Conservation (phyloP, 1,139 yeast species). For the Saccharomycopsis hybrid region DNA sequence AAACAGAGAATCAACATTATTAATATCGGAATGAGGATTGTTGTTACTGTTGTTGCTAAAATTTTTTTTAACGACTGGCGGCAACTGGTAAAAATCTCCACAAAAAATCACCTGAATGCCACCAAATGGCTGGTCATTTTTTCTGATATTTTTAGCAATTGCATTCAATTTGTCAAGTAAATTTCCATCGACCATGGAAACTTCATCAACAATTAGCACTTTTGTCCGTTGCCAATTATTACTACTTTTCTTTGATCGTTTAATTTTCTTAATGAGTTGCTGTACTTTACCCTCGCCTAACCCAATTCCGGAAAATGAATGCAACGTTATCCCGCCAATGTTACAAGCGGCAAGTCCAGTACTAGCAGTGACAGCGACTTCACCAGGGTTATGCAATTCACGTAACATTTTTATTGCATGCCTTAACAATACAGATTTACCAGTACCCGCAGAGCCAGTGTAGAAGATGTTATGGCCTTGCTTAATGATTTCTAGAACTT, state of each 20-base stretch:
- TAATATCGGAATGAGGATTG: slow-evolving; percentile 24
- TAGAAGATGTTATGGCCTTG: slow-evolving; percentile 63
- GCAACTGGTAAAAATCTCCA: slow-evolving; percentile 89
- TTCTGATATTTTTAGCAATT: slow-evolving; percentile 53
- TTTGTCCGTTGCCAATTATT: slow-evolving; percentile 57
- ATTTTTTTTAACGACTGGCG: slow-evolving; percentile 56
- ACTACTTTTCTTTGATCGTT: slow-evolving; percentile 44
- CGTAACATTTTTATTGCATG: slow-evolving; percentile 60
- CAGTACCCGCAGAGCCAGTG: slow-evolving; percentile 97
- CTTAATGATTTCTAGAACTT: slow-evolving; percentile 61
- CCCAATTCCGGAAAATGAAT: slow-evolving; percentile 84
- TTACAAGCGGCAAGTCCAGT: slow-evolving; percentile 93
- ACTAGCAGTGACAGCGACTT: slow-evolving; percentile 83
- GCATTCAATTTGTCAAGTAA: slow-evolving; percentile 64
- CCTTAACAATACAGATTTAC: slow-evolving; percentile 74
- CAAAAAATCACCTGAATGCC: slow-evolving; percentile 81
- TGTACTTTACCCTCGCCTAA: slow-evolving; percentile 48
- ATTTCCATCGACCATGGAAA: slow-evolving; percentile 81
- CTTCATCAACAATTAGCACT: slow-evolving; percentile 77
- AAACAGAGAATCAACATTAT: slow-evolving; percentile 36
- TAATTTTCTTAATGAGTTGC: slow-evolving; percentile 47
- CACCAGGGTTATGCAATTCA: slow-evolving; percentile 38
- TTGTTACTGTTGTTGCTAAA: slow-evolving; percentile 6
- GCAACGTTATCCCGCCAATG: slow-evolving; percentile 82
- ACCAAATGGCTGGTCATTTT: slow-evolving; percentile 61